phyloP scores from a whole-genome alignment of 202 grass and related monocot genomes.

The Hordeum pubiflorum region DNA sequence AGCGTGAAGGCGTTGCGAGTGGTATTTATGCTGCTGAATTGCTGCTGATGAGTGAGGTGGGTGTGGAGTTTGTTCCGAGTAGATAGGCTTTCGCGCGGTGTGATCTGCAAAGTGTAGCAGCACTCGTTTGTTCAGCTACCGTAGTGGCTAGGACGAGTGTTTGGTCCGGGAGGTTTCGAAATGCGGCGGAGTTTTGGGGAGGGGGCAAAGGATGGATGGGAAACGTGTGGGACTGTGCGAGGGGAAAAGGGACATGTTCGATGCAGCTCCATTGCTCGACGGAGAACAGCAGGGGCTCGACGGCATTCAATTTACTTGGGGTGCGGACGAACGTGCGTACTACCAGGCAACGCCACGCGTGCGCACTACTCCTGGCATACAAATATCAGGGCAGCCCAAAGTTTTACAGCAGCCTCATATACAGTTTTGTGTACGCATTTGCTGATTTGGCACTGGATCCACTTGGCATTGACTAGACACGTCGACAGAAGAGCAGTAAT shows the following conservation, averaged over 20 bases:
- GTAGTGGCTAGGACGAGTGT: neutral
- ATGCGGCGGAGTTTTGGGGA: neutral
- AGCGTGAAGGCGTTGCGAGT: neutral
- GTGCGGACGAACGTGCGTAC: too few species aligned
- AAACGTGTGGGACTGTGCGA: neutral
- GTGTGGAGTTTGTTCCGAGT: conserved; percentile 19
- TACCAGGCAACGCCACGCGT: too few species aligned
- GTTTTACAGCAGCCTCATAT: too few species aligned
- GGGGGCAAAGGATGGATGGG: neutral
- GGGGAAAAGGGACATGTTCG: neutral
- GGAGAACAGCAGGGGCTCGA: too few species aligned
- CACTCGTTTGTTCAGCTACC: conserved; percentile 33
- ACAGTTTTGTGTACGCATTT: too few species aligned
- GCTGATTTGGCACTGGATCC: too few species aligned
- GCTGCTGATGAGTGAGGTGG: neutral
- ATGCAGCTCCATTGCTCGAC: too few species aligned
- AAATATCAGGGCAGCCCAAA: too few species aligned
- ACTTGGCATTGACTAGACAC: too few species aligned
- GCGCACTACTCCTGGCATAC: too few species aligned
- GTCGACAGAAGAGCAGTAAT: too few species aligned
- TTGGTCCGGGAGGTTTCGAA: conserved; percentile 34
- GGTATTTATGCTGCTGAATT: neutral
- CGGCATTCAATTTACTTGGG: too few species aligned
- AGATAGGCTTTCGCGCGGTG: neutral
- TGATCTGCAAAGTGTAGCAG: neutral